Evolutionary conservation across 257 asterid genomes (phyloP).

Genomic region (Oldenlandia corymbosa): DNA sequence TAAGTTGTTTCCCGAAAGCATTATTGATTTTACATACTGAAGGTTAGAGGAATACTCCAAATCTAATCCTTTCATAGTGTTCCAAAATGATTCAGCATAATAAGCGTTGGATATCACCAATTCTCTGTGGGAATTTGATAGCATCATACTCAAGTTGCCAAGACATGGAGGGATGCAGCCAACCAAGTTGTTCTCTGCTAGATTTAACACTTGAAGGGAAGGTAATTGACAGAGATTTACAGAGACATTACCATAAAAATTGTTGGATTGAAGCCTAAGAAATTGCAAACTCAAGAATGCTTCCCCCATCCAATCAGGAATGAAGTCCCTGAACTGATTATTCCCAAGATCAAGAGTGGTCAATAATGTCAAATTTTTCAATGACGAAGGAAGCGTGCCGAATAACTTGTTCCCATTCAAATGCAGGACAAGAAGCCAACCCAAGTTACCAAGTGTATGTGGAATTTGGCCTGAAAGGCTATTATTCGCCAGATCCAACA

Average conservation of each 20-base stretch:
- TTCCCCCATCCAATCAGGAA: too few species aligned
- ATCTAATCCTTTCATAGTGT: conserved; percentile 5
- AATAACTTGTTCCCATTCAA: neutral
- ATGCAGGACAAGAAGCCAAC: conserved; percentile 6
- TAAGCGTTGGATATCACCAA: conserved; percentile 18
- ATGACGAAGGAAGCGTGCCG: neutral
- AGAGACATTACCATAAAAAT: too few species aligned
- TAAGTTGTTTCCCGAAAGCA: conserved; percentile 8
- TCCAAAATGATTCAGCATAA: conserved; percentile 4
- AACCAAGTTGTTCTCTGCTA: too few species aligned
- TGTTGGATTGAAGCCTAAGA: too few species aligned
- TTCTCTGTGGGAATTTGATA: conserved; percentile 5
- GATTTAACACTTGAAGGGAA: too few species aligned
- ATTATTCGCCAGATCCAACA: conserved; percentile 14
- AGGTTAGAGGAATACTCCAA: conserved; percentile 1
- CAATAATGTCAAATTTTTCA: neutral
- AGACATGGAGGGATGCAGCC: too few species aligned
- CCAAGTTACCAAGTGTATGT: conserved; percentile 14
- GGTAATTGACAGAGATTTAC: too few species aligned
- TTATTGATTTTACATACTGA: neutral
- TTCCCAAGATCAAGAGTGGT: neutral
- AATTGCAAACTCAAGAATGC: too few species aligned
- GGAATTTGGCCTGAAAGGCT: conserved; percentile 24
- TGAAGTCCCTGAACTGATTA: too few species aligned
- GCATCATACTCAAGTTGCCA: too few species aligned